Evolutionary conservation across 352 stramenopile species (phyloP), one percentile per base, ranked within the genome.

Genomic region (Thalassiosira exigua): DNA sequence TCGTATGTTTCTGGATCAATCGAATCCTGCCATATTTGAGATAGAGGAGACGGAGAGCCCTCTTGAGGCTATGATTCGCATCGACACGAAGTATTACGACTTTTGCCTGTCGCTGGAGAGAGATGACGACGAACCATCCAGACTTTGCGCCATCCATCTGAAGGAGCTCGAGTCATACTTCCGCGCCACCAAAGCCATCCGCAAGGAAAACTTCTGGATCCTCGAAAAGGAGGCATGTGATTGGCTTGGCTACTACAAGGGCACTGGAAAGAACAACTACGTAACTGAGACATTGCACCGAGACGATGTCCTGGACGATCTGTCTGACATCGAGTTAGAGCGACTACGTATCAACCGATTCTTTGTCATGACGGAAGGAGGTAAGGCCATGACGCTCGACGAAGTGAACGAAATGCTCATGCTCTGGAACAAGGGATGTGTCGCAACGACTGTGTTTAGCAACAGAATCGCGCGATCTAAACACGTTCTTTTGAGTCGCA

Each of bases 181-280:
- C 12, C n/a, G 41, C 3, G 54, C 42, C 27, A 69, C 54, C 11
- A 1, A 32, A 1, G 59, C 19, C 9, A 39, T 69, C 17, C 26
- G 39, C 0, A 42, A 36, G 7, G 12, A 42, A 1, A 22, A 69
- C 29, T 52, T 19, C 26, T 69, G 36, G 59, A 9, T 42, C 9
- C 19, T 69, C 5, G 59, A 69, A n/a, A 54, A 57, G 4, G 59
- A 69, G 19, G 54, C 39, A 19, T 56, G 33, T 54, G 12, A 68
- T 5, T 56, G 27, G 58, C 24, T 68, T 26, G 32, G 21, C 12
- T 12, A 21, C 26, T 69, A 46, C 42, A 69, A 69, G 27, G 1
- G 26, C 14, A 32, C 19, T 1, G 19, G 19, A 2, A 57, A 69
- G 29, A 69, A 0, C n/a, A 69, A 11, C 26, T 69, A 69, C 21